Conservation (phyloP, 805 yeast genomes). For the Candida methanosorbosa region DNA sequence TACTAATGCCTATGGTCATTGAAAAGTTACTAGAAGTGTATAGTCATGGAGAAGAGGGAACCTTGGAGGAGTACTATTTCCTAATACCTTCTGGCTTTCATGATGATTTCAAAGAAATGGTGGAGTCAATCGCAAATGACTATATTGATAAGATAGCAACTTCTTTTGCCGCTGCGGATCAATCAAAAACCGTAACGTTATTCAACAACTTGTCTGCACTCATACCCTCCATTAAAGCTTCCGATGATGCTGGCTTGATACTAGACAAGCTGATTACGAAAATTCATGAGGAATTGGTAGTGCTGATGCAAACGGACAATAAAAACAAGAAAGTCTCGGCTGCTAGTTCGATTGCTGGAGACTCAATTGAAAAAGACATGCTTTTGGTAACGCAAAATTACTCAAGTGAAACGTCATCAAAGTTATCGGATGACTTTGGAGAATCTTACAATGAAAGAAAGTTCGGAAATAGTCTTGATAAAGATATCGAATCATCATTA, state of each 20-base stretch:
- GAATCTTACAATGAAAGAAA: constrained; percentile 4
- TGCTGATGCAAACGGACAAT: background rate
- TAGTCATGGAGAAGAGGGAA: background rate
- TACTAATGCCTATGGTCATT: constrained; percentile 27
- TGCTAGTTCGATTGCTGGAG: background rate
- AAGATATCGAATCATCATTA: constrained; percentile 13
- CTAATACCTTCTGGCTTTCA: background rate
- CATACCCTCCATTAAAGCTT: background rate
- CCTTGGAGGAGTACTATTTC: background rate
- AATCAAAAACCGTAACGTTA: background rate
- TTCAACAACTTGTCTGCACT: background rate
- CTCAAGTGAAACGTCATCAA: too few relatives aligned
- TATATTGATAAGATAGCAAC: constrained; percentile 11
- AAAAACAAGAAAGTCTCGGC: background rate
- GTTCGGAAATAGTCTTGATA: constrained; percentile 14
- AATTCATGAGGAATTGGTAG: constrained; percentile 7
- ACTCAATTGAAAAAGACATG: constrained; percentile 14
- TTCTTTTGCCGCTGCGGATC: constrained; percentile 4
- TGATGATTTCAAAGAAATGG: background rate
- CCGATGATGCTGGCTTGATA: too few relatives aligned
- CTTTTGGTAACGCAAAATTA: constrained; percentile 13
- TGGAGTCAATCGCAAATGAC: constrained; percentile 3
- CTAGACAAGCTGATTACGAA: background rate
- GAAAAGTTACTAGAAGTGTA: background rate
- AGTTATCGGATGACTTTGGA: constrained; percentile 3